Evolutionary conservation across 345 rosid species (phyloP), one percentile per base, ranked within the genome.

Genomic region (Passiflora organensis): DNA sequence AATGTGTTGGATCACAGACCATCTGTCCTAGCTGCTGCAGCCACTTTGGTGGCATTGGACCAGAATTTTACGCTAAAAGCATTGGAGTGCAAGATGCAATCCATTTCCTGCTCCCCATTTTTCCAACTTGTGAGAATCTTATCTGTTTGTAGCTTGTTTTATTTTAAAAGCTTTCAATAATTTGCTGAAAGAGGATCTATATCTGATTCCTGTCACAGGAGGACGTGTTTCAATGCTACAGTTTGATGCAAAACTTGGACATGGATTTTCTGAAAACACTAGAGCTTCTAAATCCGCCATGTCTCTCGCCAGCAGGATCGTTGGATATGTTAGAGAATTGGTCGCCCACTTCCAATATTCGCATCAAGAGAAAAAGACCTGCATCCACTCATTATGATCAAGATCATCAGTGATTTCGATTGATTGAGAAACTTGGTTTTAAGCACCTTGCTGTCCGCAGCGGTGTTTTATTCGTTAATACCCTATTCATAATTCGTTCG

Each of bases 151-250:
- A 46, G 37, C 2, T 8, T 20, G 24, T 2, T 9, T 22, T 13
- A 28, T 8, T 28, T 28, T 28, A 8, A 28, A n/a, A n/a, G n/a
- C n/a, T n/a, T n/a, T n/a, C n/a, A n/a, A n/a, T n/a, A n/a, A n/a
- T n/a, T n/a, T n/a, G n/a, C n/a, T n/a, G n/a, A n/a, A n/a, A n/a
- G n/a, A n/a, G n/a, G n/a, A n/a, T n/a, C n/a, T n/a, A n/a, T n/a
- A n/a, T n/a, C n/a, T n/a, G n/a, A n/a, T n/a, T n/a, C n/a, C n/a
- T 60, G 51, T 47, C 20, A 53, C 91, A 85, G 91, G 88, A 75
- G 24, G 75, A 70, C 10, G 84, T 74, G 32, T 69, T 69, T 48
- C 21, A 53, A 43, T 82, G 91, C 72, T 82, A 82, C 64, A 51
- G 13, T 62, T 21, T 51, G 56, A 74, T 85, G 70, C 67, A 56